Base-by-base conservation (phyloP, 495 filamentous ascomycete genomes). In the Penicillium lagena region DNA sequence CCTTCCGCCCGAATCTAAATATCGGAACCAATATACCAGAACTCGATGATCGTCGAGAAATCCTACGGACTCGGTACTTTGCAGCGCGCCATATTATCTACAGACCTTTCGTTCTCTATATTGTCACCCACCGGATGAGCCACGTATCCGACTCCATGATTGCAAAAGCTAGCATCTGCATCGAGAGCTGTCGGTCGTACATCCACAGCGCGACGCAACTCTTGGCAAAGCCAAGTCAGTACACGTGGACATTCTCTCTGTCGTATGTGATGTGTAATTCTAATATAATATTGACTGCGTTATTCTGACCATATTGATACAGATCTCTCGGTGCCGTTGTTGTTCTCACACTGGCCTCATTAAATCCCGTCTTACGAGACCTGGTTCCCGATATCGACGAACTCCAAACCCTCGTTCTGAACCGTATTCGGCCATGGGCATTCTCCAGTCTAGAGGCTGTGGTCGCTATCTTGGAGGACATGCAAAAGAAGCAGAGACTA, bases 1-100 rank as follows among this genome's bases (percentile, higher is more conserved):
- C 55, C 30, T 33, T 62, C 12, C 56, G 60, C 12, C 61, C 61
- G 10, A 37, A 38, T 1, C 58, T 62, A 34, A 60, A 52, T 29
- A 55, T 34, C 32, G 10, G 51, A 17, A 30, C 55, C 6, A 39
- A 43, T 32, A 42, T 61, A 37, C 30, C 35, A 12, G 28, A 36
- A 12, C 42, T 58, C 1, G 58, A 54, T 38, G 55, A 60, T 29
- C 58, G 63, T 33, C 54, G 53, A 7, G 49, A 58, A 3, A 51
- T 62, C n/a, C 48, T 66, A 29, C 51, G 58, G 14, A 57, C 64
- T 41, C 60, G 63, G 13, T 66, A 66, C 35, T 64, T 62, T 37
- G 61, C 56, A 12, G 63, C 63, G 10, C 52, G 50, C 9, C 58
- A 66, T 34, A 58, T 66, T 22, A 64, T 66, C 27, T 54, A 64